Conservation (phyloP, 768 basidiomycete species). For the Rhodotorula toruloides region DNA sequence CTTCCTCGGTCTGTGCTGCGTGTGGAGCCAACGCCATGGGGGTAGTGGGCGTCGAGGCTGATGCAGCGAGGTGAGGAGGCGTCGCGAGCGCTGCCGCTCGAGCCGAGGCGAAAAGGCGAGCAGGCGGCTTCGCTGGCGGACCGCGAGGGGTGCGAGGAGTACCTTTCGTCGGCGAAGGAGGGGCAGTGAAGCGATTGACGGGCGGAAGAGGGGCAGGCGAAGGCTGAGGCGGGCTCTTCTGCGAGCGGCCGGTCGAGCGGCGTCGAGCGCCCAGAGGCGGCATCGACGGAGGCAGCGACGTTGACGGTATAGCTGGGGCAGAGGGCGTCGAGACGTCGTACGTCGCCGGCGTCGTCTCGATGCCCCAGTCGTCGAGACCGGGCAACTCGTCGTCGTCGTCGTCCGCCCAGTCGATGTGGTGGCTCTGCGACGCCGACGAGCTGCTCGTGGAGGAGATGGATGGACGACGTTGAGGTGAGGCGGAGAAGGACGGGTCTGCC, state of each 20-base stretch:
- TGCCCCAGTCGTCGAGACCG: slow-evolving; percentile 80
- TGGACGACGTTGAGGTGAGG: too few relatives aligned
- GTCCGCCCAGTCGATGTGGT: slow-evolving; percentile 82
- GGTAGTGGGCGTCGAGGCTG: background rate
- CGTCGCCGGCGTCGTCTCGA: slow-evolving; percentile 49
- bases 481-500: too few relatives aligned
- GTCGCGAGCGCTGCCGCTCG: background rate
- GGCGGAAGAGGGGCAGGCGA: background rate
- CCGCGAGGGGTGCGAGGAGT: too few relatives aligned
- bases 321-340: background rate
- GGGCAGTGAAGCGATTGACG: too few relatives aligned
- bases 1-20: too few relatives aligned
- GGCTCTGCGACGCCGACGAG: slow-evolving; percentile 45
- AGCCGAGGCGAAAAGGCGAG: background rate
- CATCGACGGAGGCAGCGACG: background rate
- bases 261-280: background rate
- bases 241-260: background rate
- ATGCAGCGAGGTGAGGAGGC: background rate
- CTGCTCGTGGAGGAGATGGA: slow-evolving; percentile 44
- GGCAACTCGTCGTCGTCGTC: slow-evolving; percentile 76
- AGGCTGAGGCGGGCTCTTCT: background rate
- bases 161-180: too few relatives aligned
- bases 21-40: background rate
- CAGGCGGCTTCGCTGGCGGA: background rate
- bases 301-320: background rate